Conservation (phyloP, 805 yeast genomes). For the Metschnikowia cubensis region DNA sequence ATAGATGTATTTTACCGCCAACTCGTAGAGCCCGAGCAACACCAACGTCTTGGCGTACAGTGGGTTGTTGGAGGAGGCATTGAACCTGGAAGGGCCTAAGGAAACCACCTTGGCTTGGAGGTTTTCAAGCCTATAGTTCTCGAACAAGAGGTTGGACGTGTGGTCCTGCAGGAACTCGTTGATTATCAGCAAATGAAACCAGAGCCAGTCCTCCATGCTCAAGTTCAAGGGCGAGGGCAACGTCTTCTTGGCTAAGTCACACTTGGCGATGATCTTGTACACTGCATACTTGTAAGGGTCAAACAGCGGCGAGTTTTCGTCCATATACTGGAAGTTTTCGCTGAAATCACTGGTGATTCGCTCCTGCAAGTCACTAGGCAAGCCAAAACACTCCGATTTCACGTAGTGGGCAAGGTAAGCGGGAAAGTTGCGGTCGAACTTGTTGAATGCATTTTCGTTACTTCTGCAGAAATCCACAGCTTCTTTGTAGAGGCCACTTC, state of each 20-base stretch:
- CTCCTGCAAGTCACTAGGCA: slow-evolving; percentile 65
- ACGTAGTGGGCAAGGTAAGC: slow-evolving; percentile 67
- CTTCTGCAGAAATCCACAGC: slow-evolving; percentile 66
- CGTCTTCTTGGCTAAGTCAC: slow-evolving; percentile 64
- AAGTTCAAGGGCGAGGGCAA: slow-evolving; percentile 64
- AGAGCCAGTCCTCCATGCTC: slow-evolving; percentile 93
- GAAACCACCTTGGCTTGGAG: slow-evolving; percentile 68
- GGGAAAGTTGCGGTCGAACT: slow-evolving; percentile 82
- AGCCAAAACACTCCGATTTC: slow-evolving; percentile 47
- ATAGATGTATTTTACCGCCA: slow-evolving; percentile 65
- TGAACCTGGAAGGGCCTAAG: slow-evolving; percentile 70
- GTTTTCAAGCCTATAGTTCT: slow-evolving; percentile 67
- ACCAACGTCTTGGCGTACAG: slow-evolving; percentile 71
- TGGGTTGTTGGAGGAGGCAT: slow-evolving; percentile 59
- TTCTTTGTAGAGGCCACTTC: slow-evolving; percentile 79
- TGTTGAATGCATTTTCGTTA: slow-evolving; percentile 70
- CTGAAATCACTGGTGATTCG: slow-evolving; percentile 76
- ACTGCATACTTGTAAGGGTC: slow-evolving; percentile 91
- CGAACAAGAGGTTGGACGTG: slow-evolving; percentile 49
- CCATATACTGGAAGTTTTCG: slow-evolving; percentile 67
- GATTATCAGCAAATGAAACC: slow-evolving; percentile 83
- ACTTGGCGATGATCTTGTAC: slow-evolving; percentile 89
- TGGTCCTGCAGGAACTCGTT: slow-evolving; percentile 42
- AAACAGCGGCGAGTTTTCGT: slow-evolving; percentile 46
- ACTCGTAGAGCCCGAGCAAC: slow-evolving; percentile 75